A percentile compares a stretch with the other conserved stretches of the same genome.
Evolutionary conservation across 2,329 filamentous ascomycete species (phyloP).

Genomic region (Clarireedia homoeocarpa): DNA sequence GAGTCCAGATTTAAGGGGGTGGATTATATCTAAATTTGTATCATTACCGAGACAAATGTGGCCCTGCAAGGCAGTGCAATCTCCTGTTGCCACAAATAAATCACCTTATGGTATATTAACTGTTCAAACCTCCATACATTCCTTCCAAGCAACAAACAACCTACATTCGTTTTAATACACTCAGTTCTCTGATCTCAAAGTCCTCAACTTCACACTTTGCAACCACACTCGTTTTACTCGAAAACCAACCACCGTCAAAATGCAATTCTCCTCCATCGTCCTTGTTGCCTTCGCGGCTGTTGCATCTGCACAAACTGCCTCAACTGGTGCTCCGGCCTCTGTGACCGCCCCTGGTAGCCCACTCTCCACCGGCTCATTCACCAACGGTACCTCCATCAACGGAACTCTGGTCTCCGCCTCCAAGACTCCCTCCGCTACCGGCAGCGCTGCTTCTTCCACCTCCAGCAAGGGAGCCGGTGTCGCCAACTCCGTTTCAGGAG

Average conservation of each 20-base stretch:
- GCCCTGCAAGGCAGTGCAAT: conserved; percentile 10
- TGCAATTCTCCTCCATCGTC: conserved; percentile 12
- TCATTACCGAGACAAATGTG: conserved; percentile 8
- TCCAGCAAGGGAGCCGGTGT: conserved; percentile 4
- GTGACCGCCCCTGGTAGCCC: neutral
- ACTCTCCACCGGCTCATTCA: conserved; percentile 1
- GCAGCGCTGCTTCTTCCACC: neutral
- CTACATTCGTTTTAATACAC: conserved; percentile 6
- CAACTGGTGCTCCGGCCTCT: conserved; percentile 2
- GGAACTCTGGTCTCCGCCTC: conserved; percentile 1
- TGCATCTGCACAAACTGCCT: conserved; percentile 13
- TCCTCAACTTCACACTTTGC: neutral
- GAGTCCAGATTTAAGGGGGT: neutral
- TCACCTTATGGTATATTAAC: conserved; percentile 7
- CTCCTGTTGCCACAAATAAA: conserved; percentile 10
- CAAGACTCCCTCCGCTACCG: neutral
- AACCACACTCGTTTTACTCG: neutral
- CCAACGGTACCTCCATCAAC: conserved; percentile 4
- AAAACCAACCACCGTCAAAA: conserved; percentile 7
- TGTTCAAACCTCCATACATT: neutral
- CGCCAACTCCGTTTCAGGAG: conserved; percentile 1
- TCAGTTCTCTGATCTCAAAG: neutral
- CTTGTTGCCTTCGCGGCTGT: conserved; percentile 12
- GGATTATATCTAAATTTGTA: conserved; percentile 3
- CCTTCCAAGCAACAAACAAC: neutral